Evolutionary conservation across 495 filamentous ascomycete genomes (phyloP), one percentile per base, ranked within the genome.

Genomic region (Aspergillus nanangensis): DNA sequence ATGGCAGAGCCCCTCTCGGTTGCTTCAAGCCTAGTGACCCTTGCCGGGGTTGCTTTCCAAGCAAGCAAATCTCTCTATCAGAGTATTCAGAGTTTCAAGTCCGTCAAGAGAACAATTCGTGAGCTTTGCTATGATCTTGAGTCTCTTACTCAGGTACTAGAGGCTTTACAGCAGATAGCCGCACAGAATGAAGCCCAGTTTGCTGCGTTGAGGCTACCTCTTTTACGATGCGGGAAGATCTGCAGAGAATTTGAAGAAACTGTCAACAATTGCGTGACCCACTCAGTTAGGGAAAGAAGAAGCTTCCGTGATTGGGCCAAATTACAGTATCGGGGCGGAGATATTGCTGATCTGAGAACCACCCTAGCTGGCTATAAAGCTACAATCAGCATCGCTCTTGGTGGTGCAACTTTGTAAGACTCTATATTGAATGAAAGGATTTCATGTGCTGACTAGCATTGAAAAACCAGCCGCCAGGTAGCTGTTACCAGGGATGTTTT

Each of bases 281-380:
- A 58, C 38, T 60, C 58, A 8, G 32, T 38, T 44, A 50, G 41
- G 29, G n/a, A 47, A 20, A 52, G 42, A 45, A 58, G 55, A n/a
- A 63, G 60, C 42, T 61, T 66, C 25, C 43, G 52, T 15, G 60
- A 66, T 38, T 66, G 62, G 62, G 58, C 55, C 20, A 60, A 56
- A 50, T 41, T 63, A 39, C 46, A 57, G 32, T 66, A 63, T 38
- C 9, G 53, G 52, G 60, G 55, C 10, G 52, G 52, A 18, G 50
- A 66, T 48, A 63, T 66, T 18, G 41, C 43, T 14, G 41, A 53
- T 32, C 58, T 60, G n/a, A 57, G 40, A 40, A 47, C 52, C 21
- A 44, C 55, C 8, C 31, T 65, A 14, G 52, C 58, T 39, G 59
- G 56, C 51, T 65, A 65, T 42, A 65, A 65, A 41, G 53, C 58